These are phyloP conservation scores for Leccinum incarnatum DNA, from an alignment of 768 basidiomycete species.

Conservation along the genomic window DNA sequence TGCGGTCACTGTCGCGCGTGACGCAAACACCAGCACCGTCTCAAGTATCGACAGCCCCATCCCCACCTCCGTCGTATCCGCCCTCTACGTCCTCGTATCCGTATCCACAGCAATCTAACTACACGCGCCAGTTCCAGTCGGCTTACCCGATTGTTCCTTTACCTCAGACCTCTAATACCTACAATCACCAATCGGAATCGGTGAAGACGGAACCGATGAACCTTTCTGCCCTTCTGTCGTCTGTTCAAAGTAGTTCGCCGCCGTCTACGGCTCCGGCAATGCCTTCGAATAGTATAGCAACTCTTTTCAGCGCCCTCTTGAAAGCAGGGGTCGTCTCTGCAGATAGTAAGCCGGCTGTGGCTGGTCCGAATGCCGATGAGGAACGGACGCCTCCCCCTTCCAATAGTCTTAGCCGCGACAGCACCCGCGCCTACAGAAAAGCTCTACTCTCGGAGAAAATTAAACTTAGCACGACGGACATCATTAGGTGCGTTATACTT, in stretches of 20 bases:
- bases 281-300: conserved; percentile 44
- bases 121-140: conserved; percentile 27
- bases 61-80: conserved; percentile 22
- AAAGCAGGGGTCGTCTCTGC: conserved; percentile 77
- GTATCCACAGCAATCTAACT: conserved; percentile 33
- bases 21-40: conserved; percentile 32
- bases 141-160: conserved; percentile 32
- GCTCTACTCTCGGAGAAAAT: conserved; percentile 58
- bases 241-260: conserved; percentile 22
- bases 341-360: conserved; percentile 49
- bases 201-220: conserved; percentile 32
- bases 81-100: conserved; percentile 26
- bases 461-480: conserved; percentile 63
- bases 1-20: conserved; percentile 59
- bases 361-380: conserved; percentile 34
- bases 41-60: conserved; percentile 32
- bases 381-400: conserved; percentile 34
- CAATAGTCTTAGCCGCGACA: conserved; percentile 42
- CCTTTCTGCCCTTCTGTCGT: conserved; percentile 29
- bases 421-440: conserved; percentile 56
- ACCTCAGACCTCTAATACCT: conserved; percentile 30
- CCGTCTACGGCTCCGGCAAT: conserved; percentile 23
- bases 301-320: conserved; percentile 63
- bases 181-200: conserved; percentile 24
- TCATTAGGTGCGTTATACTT: conserved; percentile 54